Evolutionary conservation across 2,329 filamentous ascomycete species (phyloP).

Genomic region (Pestalotiopsis sp.): DNA sequence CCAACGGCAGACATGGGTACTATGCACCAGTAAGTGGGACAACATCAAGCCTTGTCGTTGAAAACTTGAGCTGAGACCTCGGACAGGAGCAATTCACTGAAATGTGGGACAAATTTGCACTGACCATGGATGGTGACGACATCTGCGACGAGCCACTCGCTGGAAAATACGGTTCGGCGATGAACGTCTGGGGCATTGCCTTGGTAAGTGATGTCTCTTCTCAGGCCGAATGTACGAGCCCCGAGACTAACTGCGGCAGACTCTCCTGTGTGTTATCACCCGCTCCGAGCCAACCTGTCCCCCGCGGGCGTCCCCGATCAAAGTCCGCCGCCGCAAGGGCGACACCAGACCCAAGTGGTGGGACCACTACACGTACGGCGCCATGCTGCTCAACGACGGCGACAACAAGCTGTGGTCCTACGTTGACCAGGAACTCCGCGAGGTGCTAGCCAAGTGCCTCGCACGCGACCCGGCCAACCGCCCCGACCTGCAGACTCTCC

Average conservation of each 20-base stretch:
- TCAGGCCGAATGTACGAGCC: too few relatives aligned
- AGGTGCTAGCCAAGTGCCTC: not conserved
- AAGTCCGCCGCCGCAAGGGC: not conserved
- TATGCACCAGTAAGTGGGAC: not conserved
- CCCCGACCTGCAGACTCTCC: not conserved
- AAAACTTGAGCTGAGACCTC: not conserved
- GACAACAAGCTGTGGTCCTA: not conserved
- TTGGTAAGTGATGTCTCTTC: not conserved
- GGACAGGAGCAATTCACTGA: not conserved
- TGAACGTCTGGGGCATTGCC: not conserved
- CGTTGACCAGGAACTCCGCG: not conserved
- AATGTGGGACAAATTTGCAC: not conserved
- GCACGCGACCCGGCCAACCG: not conserved
- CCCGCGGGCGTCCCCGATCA: not conserved
- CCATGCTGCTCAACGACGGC: not conserved
- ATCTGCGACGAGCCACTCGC: not conserved
- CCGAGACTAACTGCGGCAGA: not conserved
- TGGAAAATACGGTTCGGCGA: not conserved
- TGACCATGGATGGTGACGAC: not conserved
- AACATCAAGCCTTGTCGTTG: not conserved
- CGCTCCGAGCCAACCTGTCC: not conserved
- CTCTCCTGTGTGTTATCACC: not conserved
- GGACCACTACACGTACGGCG: conserved; percentile 1
- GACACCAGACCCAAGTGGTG: not conserved
- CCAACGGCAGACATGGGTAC: not conserved